Evolutionary conservation across 1,139 yeast species (phyloP).

Genomic region (Pichia sp.): DNA sequence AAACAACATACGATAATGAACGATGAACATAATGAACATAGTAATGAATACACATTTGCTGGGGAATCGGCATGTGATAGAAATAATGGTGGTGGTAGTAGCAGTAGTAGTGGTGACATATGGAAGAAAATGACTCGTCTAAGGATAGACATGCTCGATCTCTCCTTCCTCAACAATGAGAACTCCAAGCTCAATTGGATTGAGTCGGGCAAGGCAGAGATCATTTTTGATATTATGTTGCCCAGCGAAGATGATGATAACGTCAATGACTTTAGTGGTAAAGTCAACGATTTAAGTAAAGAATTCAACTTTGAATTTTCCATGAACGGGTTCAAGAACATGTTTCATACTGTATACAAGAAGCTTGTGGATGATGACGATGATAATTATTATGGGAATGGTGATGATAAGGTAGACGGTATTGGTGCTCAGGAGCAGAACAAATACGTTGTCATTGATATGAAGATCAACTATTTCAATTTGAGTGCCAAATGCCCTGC

Average conservation of each 20-base stretch:
- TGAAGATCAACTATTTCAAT: conserved; percentile 55
- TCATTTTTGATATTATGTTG: conserved; percentile 62
- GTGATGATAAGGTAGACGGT: conserved; percentile 2
- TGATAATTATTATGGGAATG: conserved; percentile 2
- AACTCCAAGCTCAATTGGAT: conserved; percentile 60
- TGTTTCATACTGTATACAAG: conserved; percentile 4
- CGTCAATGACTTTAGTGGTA: conserved; percentile 1
- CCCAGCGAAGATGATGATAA: conserved; percentile 36
- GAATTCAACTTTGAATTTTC: conserved; percentile 9
- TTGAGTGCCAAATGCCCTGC: conserved; percentile 52
- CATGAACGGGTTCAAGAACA: conserved; percentile 8
- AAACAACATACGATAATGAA: too few relatives aligned
- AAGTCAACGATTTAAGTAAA: background rate
- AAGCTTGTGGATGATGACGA: conserved; percentile 10
- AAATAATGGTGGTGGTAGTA: background rate
- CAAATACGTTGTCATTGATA: conserved; percentile 59
- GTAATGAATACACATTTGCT: conserved; percentile 19
- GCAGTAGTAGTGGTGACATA: conserved; percentile 24
- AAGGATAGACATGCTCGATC: conserved; percentile 57
- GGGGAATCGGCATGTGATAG: too few relatives aligned
- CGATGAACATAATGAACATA: conserved; percentile 4
- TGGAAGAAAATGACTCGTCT: conserved; percentile 52
- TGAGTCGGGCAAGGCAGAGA: conserved; percentile 60
- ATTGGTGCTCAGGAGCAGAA: conserved; percentile 16
- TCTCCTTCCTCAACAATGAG: conserved; percentile 32